Evolutionary conservation across 1,139 yeast genomes (phyloP).

Genomic region (Neolecta irregularis): DNA sequence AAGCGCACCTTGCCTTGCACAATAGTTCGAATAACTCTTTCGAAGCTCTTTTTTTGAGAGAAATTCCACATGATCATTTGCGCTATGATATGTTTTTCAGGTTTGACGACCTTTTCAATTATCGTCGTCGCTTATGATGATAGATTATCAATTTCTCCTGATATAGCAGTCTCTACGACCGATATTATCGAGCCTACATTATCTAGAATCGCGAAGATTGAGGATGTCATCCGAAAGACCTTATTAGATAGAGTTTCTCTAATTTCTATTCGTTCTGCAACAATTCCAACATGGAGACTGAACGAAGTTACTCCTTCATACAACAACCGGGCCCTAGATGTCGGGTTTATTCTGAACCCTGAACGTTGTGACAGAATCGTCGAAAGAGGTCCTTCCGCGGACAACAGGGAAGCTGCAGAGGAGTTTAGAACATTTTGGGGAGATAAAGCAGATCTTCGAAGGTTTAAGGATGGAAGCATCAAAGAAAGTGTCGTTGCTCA

Average conservation of each 20-base stretch:
- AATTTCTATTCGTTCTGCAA: constrained; percentile 29
- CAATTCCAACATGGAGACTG: constrained; percentile 28
- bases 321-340: constrained; percentile 24
- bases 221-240: constrained; percentile 1
- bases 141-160: no score
- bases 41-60: constrained; percentile 59
- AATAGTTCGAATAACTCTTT: constrained; percentile 78
- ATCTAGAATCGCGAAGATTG: constrained; percentile 1
- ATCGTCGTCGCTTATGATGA: constrained; percentile 14
- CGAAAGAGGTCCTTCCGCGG: constrained; percentile 65
- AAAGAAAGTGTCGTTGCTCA: constrained; percentile 81
- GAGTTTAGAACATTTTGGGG: constrained; percentile 87
- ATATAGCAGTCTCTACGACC: constrained; percentile 57
- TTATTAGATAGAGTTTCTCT: constrained; percentile 31
- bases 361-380: constrained; percentile 64
- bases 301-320: constrained; percentile 32
- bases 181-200: constrained; percentile 34
- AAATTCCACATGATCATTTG: constrained; percentile 38
- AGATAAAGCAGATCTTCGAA: constrained; percentile 60
- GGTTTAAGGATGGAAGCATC: constrained; percentile 74
- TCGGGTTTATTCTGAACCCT: constrained; percentile 61
- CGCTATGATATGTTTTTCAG: no score
- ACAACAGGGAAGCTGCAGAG: constrained; percentile 39
- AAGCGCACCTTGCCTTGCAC: constrained; percentile 51
- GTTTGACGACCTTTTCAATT: no score